Evolutionary conservation across 352 stramenopile genomes (phyloP).

Genomic region (Phytopythium helicoides): DNA sequence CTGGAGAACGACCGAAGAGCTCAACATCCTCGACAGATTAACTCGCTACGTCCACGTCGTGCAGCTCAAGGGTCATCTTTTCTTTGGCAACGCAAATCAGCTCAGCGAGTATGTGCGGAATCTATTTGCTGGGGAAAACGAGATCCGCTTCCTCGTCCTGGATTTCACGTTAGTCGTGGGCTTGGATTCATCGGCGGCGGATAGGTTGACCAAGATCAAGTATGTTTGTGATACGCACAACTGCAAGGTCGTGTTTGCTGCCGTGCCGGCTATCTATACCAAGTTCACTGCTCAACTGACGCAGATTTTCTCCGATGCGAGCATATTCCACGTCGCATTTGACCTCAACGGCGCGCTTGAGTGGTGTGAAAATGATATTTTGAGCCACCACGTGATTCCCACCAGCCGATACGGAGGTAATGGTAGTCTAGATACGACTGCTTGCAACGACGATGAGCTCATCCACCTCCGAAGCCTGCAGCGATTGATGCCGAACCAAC

Average conservation of each 20-base stretch:
- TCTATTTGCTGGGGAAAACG: constrained; percentile 34
- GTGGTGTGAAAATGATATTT: constrained; percentile 72
- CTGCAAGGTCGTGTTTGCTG: constrained; percentile 70
- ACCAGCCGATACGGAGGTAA: constrained; percentile 9
- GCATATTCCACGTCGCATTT: constrained; percentile 47
- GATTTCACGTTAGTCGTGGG: constrained; percentile 93
- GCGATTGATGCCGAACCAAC: constrained; percentile 67
- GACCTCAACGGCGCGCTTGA: constrained; percentile 70
- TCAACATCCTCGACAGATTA: constrained; percentile 76
- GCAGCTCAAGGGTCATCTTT: constrained; percentile 77
- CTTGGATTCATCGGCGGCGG: constrained; percentile 85
- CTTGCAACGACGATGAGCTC: constrained; percentile 45
- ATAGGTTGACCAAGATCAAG: constrained; percentile 80
- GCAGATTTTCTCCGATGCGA: constrained; percentile 46
- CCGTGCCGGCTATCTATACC: constrained; percentile 53
- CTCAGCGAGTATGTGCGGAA: constrained; percentile 87
- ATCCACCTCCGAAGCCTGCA: constrained; percentile 54
- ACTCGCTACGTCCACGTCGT: constrained; percentile 80
- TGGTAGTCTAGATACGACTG: constrained; percentile 9
- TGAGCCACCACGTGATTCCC: constrained; percentile 30
- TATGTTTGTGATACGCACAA: constrained; percentile 63
- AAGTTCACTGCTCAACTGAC: constrained; percentile 62
- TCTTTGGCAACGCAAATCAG: constrained; percentile 91
- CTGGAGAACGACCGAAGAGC: constrained; percentile 68
- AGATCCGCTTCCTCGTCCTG: constrained; percentile 74